Conservation (phyloP, 75 land plant species). For the Picea glauca region DNA sequence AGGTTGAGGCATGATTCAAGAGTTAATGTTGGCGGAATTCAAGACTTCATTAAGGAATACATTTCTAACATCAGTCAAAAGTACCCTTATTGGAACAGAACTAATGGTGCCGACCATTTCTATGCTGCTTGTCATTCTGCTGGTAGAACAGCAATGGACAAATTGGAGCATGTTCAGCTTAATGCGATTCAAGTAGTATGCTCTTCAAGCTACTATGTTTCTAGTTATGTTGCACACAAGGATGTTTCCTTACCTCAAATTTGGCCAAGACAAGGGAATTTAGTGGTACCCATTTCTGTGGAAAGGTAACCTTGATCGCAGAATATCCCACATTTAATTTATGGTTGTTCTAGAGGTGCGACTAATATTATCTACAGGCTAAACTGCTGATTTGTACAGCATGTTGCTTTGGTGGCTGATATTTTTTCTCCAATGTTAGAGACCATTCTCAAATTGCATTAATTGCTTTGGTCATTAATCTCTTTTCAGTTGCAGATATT, state of each 20-base stretch:
- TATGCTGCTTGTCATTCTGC: slow-evolving; percentile 75
- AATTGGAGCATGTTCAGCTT: slow-evolving; percentile 32
- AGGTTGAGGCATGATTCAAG: slow-evolving; percentile 54
- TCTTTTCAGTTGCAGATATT: background rate
- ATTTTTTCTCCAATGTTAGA: background rate
- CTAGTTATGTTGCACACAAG: slow-evolving; percentile 61
- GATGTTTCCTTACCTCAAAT: slow-evolving; percentile 71
- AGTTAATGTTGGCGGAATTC: slow-evolving; percentile 51
- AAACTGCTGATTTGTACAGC: background rate
- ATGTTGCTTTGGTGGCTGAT: background rate
- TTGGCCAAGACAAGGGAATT: slow-evolving; percentile 62
- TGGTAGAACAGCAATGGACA: slow-evolving; percentile 48
- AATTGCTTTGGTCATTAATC: background rate
- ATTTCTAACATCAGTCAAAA: slow-evolving; percentile 35
- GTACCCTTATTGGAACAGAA: slow-evolving; percentile 70
- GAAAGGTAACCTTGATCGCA: slow-evolving; percentile 16
- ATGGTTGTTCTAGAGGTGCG: background rate
- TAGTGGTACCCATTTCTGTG: slow-evolving; percentile 15
- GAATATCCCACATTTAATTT: background rate
- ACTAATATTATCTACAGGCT: background rate
- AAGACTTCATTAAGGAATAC: slow-evolving; percentile 38
- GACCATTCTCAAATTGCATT: background rate
- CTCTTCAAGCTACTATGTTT: slow-evolving; percentile 60
- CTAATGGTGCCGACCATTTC: slow-evolving; percentile 71
- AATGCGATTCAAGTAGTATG: slow-evolving; percentile 74